Evolutionary conservation across 805 yeast species (phyloP).

Genomic region (Teunomyces funiuensis): DNA sequence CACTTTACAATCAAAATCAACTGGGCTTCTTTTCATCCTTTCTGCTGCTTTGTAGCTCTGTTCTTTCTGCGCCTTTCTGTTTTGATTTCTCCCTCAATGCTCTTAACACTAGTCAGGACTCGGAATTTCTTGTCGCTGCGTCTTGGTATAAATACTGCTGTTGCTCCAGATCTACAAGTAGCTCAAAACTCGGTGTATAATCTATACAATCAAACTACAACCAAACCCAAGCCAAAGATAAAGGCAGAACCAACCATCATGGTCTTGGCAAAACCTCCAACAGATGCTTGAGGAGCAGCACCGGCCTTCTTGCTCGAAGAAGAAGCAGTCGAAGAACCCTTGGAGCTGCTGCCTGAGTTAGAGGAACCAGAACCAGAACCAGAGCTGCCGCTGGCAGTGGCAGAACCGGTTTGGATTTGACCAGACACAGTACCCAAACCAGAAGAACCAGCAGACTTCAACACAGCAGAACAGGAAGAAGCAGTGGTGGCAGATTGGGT

Average conservation of each 20-base stretch:
- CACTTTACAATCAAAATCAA: too few species aligned
- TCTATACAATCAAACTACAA: conserved; percentile 12
- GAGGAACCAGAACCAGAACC: conserved; percentile 27
- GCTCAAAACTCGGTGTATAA: not conserved
- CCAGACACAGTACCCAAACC: conserved; percentile 61
- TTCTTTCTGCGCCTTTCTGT: not conserved
- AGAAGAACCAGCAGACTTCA: conserved; percentile 65
- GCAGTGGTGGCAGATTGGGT: conserved; percentile 49
- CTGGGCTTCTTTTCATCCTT: too few species aligned
- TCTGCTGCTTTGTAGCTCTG: too few species aligned
- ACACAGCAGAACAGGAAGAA: conserved; percentile 53
- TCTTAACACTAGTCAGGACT: not conserved
- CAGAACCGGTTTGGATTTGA: conserved; percentile 29
- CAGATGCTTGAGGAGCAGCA: conserved; percentile 15
- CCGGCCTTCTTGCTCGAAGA: conserved; percentile 17
- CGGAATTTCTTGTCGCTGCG: not conserved
- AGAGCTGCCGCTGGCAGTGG: conserved; percentile 27
- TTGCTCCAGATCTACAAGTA: not conserved
- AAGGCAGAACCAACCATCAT: conserved; percentile 23
- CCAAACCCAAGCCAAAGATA: conserved; percentile 30
- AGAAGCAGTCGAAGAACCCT: too few species aligned
- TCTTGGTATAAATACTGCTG: not conserved
- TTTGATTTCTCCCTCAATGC: not conserved
- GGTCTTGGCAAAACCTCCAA: conserved; percentile 18
- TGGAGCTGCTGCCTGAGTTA: too few species aligned